Evolutionary conservation across 805 yeast species (phyloP).

Genomic region (Cyberlindnera xylosilytica): DNA sequence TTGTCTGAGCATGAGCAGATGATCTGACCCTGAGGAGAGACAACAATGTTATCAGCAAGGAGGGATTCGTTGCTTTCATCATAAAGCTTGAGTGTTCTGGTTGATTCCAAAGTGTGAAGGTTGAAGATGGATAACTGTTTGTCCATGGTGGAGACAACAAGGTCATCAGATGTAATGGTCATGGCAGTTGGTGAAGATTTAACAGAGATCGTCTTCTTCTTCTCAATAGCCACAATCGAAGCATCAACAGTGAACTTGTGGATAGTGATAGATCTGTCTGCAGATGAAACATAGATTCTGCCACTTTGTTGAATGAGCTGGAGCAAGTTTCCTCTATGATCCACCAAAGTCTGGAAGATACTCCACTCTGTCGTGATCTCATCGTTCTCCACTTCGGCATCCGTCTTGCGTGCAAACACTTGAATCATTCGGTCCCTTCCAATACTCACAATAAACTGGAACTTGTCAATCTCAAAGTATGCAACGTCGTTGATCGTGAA

Average conservation of each 20-base stretch:
- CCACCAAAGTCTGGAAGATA: conserved; percentile 55
- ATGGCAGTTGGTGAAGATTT: conserved; percentile 50
- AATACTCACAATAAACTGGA: conserved; percentile 40
- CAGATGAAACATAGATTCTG: conserved; percentile 50
- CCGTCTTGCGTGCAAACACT: conserved; percentile 34
- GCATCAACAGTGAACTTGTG: conserved; percentile 36
- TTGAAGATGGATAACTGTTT: conserved; percentile 42
- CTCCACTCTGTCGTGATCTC: conserved; percentile 39
- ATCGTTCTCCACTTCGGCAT: conserved; percentile 8
- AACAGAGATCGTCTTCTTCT: conserved; percentile 47
- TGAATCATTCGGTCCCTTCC: conserved; percentile 67
- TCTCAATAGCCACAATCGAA: conserved; percentile 23
- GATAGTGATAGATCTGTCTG: conserved; percentile 58
- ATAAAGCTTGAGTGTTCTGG: conserved; percentile 38
- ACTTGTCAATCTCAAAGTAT: conserved; percentile 30
- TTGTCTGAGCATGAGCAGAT: conserved; percentile 53
- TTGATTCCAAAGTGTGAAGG: conserved; percentile 30
- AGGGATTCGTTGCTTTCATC: conserved; percentile 42
- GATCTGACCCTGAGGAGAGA: conserved; percentile 30
- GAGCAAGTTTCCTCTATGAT: conserved; percentile 52
- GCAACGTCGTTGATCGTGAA: conserved; percentile 46
- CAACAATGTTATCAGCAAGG: conserved; percentile 41
- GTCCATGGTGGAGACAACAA: conserved; percentile 52
- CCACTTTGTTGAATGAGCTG: conserved; percentile 31
- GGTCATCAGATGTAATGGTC: conserved; percentile 33